phyloP scores from a whole-genome alignment of 257 asterid genomes.

The Cordia subcordata region DNA sequence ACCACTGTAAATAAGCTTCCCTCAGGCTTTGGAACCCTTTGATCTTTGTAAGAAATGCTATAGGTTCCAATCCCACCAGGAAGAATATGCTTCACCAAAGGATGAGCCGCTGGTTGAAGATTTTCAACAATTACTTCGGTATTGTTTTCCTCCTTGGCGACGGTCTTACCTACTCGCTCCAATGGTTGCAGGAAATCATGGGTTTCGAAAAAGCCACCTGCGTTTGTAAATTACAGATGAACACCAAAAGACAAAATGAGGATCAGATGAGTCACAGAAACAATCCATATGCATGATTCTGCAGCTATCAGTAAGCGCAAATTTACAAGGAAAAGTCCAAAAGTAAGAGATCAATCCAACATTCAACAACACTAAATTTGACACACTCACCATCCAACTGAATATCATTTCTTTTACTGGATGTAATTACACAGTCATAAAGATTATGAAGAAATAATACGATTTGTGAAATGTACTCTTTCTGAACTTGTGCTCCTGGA shows the following conservation, averaged over 20 bases:
- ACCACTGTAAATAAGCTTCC: conserved; percentile 33
- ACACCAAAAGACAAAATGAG: conserved; percentile 1
- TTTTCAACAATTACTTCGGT: conserved; percentile 38
- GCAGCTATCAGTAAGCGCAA: too few species aligned
- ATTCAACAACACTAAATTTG: too few species aligned
- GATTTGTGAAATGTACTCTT: too few species aligned
- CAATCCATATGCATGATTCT: too few species aligned
- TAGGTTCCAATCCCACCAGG: conserved; percentile 87
- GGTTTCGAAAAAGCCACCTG: conserved; percentile 71
- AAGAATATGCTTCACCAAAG: conserved; percentile 54
- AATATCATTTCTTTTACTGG: too few species aligned
- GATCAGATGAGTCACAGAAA: conserved; percentile 1
- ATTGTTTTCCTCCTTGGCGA: conserved; percentile 42
- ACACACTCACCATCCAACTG: too few species aligned
- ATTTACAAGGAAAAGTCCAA: neutral
- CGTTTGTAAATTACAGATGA: conserved; percentile 6
- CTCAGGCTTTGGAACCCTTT: conserved; percentile 49
- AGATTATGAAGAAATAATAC: too few species aligned
- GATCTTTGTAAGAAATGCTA: conserved; percentile 68
- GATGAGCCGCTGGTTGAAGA: conserved; percentile 27
- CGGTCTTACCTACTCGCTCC: conserved; percentile 56
- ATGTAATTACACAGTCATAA: too few species aligned
- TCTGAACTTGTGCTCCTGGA: too few species aligned
- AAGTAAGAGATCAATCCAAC: neutral
- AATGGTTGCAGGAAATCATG: conserved; percentile 91